Base-by-base conservation (phyloP, 164 flowering plant species). In the Vitis rotundifolia region DNA sequence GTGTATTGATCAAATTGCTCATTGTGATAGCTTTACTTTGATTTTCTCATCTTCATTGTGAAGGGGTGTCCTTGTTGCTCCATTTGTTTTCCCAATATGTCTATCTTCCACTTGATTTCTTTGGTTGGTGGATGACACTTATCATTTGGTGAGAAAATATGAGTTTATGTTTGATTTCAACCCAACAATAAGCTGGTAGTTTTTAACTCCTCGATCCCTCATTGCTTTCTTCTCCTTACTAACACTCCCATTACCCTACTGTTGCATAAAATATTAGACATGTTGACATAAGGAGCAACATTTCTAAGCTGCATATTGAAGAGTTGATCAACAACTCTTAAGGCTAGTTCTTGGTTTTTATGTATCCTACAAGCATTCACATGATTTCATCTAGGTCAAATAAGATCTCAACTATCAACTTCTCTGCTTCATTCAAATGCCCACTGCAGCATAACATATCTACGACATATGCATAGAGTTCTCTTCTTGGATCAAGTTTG, bases 171-270 rank as follows among this genome's bases (percentile, higher is more conserved):
- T 86, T 75, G 54, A 84, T 73, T 65, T 90, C 96, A 54, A 90
- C 91, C 97, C 96, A 90, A 70, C 92, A 90, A 62, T 83, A 82
- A 9, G 87, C 92, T 5, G 92, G 79, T 19, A 83, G 85, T 92
- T 92, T 63, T 60, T 81, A 15, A 88, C 75, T 59, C 96, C 88
- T 54, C 84, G 76, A 0, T 78, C 87, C 61, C 83, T 80, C 97
- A 89, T 90, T 1, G 90, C 89, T 71, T 86, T 89, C 82, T 90
- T 92, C 19, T 85, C 83, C 66, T 75, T 76, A 4, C 81, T 83
- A 37, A 86, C 86, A 71, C 75, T 73, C 88, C 93, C 97, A 90
- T 11, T 82, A 64, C 5, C 90, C 92, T 47, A 86, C 83, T n/a
- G 68, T 89, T 18, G 96, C 94, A 68, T 83, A 88, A 44, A 92